phyloP scores from a whole-genome alignment of 192 early-diverging fungal species.

The Spinellus fusiger region DNA sequence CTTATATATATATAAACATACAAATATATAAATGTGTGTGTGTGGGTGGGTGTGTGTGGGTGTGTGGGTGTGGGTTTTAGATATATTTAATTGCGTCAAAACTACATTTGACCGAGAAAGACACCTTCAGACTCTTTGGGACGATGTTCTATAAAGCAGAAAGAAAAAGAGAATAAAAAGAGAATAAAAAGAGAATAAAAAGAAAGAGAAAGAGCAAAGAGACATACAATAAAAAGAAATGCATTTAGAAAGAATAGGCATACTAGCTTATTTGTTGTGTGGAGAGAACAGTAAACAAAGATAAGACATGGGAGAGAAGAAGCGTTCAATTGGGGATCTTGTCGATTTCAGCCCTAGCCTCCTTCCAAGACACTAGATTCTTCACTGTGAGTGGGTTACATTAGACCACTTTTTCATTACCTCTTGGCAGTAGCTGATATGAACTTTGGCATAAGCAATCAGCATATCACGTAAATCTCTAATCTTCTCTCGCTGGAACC shows the following conservation, averaged over 20 bases:
- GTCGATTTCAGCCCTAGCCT: conserved; percentile 43
- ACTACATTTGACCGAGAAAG: not conserved
- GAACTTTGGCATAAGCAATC: conserved; percentile 65
- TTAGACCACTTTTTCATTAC: conserved; percentile 19
- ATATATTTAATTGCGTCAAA: not conserved
- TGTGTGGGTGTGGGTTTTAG: not conserved
- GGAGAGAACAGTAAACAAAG: too few species aligned
- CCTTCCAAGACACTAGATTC: conserved; percentile 53
- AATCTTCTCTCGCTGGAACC: conserved; percentile 93
- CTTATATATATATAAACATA: not conserved
- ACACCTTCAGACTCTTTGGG: not conserved
- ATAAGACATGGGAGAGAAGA: too few species aligned
- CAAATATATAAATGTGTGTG: not conserved
- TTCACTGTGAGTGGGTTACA: conserved; percentile 11
- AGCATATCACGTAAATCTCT: conserved; percentile 78
- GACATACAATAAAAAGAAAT: too few species aligned
- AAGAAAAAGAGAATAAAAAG: not conserved
- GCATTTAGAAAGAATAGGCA: too few species aligned
- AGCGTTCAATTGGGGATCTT: conserved; percentile 29
- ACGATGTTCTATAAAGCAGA: not conserved
- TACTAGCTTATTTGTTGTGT: too few species aligned
- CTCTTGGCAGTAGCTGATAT: conserved; percentile 69
- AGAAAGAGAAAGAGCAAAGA: not conserved
- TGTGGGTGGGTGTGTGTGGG: not conserved
- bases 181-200: not conserved